Evolutionary conservation across 2,329 filamentous ascomycete species (phyloP).

Genomic region (Botrytis porri): DNA sequence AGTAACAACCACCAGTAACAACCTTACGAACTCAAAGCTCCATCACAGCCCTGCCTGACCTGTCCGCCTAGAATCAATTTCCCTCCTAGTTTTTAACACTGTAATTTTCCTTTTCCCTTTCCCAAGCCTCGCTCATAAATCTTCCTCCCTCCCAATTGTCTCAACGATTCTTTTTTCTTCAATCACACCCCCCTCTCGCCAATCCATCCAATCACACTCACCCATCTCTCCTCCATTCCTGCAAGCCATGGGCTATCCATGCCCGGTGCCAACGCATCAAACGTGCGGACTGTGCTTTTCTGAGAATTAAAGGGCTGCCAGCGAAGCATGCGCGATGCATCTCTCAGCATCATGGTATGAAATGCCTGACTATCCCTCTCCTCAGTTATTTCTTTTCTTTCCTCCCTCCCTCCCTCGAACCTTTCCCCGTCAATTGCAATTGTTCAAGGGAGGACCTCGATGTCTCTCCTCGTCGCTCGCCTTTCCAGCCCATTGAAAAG

Average conservation of each 20-base stretch:
- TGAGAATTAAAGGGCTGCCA: conserved; percentile 1
- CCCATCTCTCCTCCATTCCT: background rate
- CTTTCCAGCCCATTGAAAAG: background rate
- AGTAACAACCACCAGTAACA: no score
- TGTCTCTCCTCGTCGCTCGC: background rate
- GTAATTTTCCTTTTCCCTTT: background rate
- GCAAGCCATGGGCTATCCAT: conserved; percentile 19
- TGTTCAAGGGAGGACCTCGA: background rate
- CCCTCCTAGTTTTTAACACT: no score
- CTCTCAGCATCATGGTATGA: background rate
- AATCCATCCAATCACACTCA: background rate
- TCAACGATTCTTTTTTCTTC: background rate
- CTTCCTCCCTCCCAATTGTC: background rate
- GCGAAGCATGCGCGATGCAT: conserved; percentile 17
- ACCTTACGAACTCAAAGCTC: background rate
- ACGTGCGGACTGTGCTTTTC: conserved; percentile 24
- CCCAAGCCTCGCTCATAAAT: background rate
- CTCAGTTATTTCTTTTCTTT: background rate
- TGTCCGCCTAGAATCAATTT: no score
- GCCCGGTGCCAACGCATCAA: conserved; percentile 34
- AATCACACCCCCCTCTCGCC: conserved; percentile 5
- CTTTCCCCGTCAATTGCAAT: background rate
- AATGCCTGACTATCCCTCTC: background rate
- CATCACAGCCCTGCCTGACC: background rate
- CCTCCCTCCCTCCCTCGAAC: background rate